phyloP scores from a whole-genome alignment of 345 rosid species.

The Nephelium lappaceum region DNA sequence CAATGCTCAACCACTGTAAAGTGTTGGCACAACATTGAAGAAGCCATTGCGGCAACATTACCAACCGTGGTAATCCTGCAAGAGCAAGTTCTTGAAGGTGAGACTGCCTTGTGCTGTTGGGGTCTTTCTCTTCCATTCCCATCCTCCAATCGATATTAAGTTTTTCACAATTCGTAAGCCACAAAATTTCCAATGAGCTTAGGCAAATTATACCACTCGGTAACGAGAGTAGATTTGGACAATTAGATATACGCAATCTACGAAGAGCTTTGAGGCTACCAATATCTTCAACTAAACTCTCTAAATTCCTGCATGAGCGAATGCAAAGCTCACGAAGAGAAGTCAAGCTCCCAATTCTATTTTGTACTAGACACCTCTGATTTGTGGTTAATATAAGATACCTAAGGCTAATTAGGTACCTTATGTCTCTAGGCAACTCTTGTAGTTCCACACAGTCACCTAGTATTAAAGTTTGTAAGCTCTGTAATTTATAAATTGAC shows the following conservation, averaged over 20 bases:
- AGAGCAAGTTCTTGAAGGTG: slow-evolving; percentile 20
- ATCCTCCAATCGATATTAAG: not conserved
- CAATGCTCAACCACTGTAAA: not conserved
- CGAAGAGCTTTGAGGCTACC: slow-evolving; percentile 20
- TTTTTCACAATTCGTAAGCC: slow-evolving; percentile 8
- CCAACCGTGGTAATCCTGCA: slow-evolving; percentile 14
- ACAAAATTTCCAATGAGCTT: slow-evolving; percentile 18
- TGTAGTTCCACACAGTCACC: not conserved
- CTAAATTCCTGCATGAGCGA: not conserved
- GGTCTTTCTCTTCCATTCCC: not conserved
- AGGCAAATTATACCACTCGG: slow-evolving; percentile 15
- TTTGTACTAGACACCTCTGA: not conserved
- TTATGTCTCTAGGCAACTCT: slow-evolving; percentile 18
- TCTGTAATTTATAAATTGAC: slow-evolving; percentile 11
- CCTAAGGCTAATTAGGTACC: slow-evolving; percentile 15
- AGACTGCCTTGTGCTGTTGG: not conserved
- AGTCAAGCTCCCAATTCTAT: not conserved
- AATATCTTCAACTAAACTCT: slow-evolving; percentile 21
- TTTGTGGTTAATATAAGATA: not conserved
- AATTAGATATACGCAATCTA: not conserved
- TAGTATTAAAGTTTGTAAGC: not conserved
- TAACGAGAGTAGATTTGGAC: slow-evolving; percentile 23
- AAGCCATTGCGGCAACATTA: slow-evolving; percentile 34
- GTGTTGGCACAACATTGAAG: slow-evolving; percentile 19
- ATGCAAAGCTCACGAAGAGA: not conserved